These are phyloP conservation scores for Penicillium sp. DNA, from an alignment of 2,329 filamentous ascomycete species.

Conservation along the genomic window DNA sequence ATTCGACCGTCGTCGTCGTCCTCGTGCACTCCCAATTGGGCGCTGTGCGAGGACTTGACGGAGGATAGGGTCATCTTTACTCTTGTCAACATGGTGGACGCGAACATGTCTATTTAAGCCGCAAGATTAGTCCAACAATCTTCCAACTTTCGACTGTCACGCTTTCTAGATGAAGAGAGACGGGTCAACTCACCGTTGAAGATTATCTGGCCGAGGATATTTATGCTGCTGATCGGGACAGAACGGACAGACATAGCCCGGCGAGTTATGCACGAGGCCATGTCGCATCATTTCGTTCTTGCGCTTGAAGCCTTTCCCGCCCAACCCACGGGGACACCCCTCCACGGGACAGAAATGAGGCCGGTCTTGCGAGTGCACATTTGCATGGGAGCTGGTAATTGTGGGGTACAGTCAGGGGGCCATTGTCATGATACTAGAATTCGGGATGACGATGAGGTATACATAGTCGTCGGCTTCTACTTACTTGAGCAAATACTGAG, in stretches of 20 bases:
- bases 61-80: slow-evolving; percentile 80
- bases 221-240: slow-evolving; percentile 92
- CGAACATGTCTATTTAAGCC: slow-evolving; percentile 72
- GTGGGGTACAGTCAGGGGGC: slow-evolving; percentile 10
- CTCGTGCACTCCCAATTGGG: slow-evolving; percentile 79
- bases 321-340: slow-evolving; percentile 61
- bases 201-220: slow-evolving; percentile 92
- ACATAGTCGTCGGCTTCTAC: slow-evolving; percentile 28
- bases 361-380: slow-evolving; percentile 66
- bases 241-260: slow-evolving; percentile 94
- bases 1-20: slow-evolving; percentile 67
- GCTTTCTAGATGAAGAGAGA: neutral
- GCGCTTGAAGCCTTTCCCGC: slow-evolving; percentile 69
- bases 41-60: slow-evolving; percentile 84
- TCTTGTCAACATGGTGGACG: slow-evolving; percentile 87
- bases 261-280: slow-evolving; percentile 89
- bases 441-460: neutral
- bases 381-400: slow-evolving; percentile 52
- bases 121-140: neutral
- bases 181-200: slow-evolving; percentile 79
- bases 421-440: neutral
- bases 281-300: slow-evolving; percentile 74
- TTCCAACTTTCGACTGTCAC: neutral
- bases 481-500: slow-evolving; percentile 67
- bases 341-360: slow-evolving; percentile 66